phyloP scores from a whole-genome alignment of 2,329 filamentous ascomycete genomes.

The Ceratocystis alfenasii region DNA sequence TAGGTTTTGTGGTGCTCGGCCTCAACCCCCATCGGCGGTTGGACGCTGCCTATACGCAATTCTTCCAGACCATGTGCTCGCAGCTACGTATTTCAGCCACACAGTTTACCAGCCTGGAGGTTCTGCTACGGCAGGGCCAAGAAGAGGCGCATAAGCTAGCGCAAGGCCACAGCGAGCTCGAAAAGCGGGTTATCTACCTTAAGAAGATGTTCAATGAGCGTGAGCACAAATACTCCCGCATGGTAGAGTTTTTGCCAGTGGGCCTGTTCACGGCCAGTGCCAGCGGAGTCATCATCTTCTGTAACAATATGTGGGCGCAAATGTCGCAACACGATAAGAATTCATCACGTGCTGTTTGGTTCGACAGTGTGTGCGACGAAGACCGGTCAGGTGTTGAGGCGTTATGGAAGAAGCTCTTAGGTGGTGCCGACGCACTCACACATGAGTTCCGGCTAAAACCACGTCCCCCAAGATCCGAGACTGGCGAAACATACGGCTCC shows the following conservation, averaged over 20 bases:
- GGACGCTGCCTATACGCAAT: conserved; percentile 61
- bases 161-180: conserved; percentile 46
- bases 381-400: conserved; percentile 47
- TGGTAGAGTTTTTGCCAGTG: conserved; percentile 74
- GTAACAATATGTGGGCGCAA: conserved; percentile 67
- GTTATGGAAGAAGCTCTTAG: conserved; percentile 51
- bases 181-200: conserved; percentile 38
- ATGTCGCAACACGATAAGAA: conserved; percentile 50
- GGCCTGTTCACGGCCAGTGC: conserved; percentile 76
- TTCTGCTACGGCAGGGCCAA: conserved; percentile 70
- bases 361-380: conserved; percentile 57
- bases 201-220: conserved; percentile 48
- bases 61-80: conserved; percentile 47
- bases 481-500: too few relatives aligned
- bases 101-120: conserved; percentile 27
- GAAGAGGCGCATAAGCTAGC: conserved; percentile 72
- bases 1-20: conserved; percentile 20
- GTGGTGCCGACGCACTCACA: conserved; percentile 51
- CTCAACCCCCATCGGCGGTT: conserved; percentile 54
- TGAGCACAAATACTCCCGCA: conserved; percentile 68
- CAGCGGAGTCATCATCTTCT: conserved; percentile 59
- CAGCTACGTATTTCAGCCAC: conserved; percentile 15
- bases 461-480: too few relatives aligned
- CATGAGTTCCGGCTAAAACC: conserved; percentile 66
- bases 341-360: conserved; percentile 49